Conservation (phyloP, 1,284 basidiomycete species). For the Thecaphora thlaspeos region DNA sequence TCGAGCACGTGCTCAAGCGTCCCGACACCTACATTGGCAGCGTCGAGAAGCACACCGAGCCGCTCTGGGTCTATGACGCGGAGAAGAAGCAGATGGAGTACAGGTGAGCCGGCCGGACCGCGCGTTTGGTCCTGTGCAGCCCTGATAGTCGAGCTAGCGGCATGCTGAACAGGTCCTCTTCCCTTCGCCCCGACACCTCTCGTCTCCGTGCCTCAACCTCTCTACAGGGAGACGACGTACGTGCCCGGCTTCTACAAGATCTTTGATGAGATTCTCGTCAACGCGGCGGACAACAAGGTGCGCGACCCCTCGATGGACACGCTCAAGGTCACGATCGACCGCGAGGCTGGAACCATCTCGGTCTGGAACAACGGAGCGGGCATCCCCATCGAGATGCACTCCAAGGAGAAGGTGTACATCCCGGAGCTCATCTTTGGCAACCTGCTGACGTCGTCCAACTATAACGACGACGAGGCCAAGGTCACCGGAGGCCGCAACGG, state of each 20-base stretch:
- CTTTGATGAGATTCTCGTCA: slow-evolving; percentile 98
- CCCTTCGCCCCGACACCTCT: no score
- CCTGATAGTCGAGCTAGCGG: no score
- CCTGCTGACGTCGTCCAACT: slow-evolving; percentile 92
- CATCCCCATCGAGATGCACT: slow-evolving; percentile 93
- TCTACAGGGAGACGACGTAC: slow-evolving; percentile 72
- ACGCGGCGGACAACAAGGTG: slow-evolving; percentile 97
- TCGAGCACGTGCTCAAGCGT: slow-evolving; percentile 93
- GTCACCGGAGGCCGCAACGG: slow-evolving; percentile 97
- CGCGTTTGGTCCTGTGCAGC: neutral
- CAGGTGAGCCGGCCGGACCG: slow-evolving; percentile 4
- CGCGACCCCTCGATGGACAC: slow-evolving; percentile 54
- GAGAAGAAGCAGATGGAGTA: slow-evolving; percentile 50
- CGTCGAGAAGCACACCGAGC: slow-evolving; percentile 54
- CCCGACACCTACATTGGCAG: slow-evolving; percentile 92
- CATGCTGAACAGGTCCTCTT: no score
- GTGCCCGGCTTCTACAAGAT: slow-evolving; percentile 99
- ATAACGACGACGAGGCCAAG: slow-evolving; percentile 98
- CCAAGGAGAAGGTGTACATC: slow-evolving; percentile 89
- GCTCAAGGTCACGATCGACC: slow-evolving; percentile 68
- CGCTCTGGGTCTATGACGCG: slow-evolving; percentile 56
- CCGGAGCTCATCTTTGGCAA: slow-evolving; percentile 98
- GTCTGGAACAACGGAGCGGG: slow-evolving; percentile 95
- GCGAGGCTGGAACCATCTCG: slow-evolving; percentile 80
- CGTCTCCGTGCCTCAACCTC: no score